phyloP scores from a whole-genome alignment of 2,329 filamentous ascomycete species.

The Diatrype stigma region DNA sequence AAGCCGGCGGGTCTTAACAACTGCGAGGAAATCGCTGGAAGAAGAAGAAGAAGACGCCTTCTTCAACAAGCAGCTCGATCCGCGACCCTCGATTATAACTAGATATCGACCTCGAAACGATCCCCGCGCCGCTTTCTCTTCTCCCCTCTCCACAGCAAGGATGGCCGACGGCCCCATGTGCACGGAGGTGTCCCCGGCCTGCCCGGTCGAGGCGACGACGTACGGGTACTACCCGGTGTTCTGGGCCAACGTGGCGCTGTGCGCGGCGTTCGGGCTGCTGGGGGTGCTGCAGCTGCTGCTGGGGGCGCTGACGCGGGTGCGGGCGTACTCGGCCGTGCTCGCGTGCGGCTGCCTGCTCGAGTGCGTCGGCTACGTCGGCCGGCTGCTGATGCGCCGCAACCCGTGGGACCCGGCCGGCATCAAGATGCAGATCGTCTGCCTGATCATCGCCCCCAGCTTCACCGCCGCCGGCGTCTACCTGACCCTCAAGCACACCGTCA shows the following conservation, averaged over 20 bases:
- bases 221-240: background rate
- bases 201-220: background rate
- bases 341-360: background rate
- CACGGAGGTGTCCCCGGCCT: background rate
- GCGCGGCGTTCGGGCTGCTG: background rate
- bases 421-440: constrained; percentile 1
- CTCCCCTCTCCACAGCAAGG: too few species aligned
- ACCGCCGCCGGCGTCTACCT: background rate
- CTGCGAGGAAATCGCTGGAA: too few species aligned
- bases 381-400: background rate
- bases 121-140: too few species aligned
- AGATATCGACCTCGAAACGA: too few species aligned
- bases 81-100: too few species aligned
- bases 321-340: background rate
- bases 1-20: too few species aligned
- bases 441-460: background rate
- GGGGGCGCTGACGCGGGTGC: background rate
- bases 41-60: too few species aligned
- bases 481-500: background rate
- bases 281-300: background rate
- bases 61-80: too few species aligned
- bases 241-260: background rate
- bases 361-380: background rate
- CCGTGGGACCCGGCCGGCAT: background rate
- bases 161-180: background rate